Percentiles rank a stretch among this genome's conserved stretches.
phyloP scores from a whole-genome alignment of 2,329 filamentous ascomycete species.

The Cordyceps cicadae region DNA sequence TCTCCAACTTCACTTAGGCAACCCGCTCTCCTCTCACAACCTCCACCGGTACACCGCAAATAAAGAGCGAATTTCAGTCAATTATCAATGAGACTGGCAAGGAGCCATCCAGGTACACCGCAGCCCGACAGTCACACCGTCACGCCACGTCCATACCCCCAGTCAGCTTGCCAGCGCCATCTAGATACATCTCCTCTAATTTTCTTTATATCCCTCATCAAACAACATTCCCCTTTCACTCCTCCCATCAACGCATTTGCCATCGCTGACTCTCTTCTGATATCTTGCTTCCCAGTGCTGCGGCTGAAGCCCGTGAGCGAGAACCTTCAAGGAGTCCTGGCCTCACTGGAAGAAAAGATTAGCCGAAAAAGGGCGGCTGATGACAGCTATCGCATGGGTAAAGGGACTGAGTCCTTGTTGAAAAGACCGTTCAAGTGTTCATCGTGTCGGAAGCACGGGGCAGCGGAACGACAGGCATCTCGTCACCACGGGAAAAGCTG shows the following conservation, averaged over 20 bases:
- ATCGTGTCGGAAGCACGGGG: neutral
- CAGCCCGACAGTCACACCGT: neutral
- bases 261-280: neutral
- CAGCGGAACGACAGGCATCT: neutral
- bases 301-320: neutral
- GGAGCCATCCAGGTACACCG: neutral
- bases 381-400: neutral
- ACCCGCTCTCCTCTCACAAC: neutral
- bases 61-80: neutral
- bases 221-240: neutral
- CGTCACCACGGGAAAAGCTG: neutral
- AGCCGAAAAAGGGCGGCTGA: neutral
- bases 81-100: neutral
- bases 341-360: neutral
- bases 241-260: neutral
- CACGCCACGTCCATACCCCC: neutral
- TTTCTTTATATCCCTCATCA: neutral
- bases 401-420: slow-evolving; percentile 6
- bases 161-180: neutral
- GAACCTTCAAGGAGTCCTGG: neutral
- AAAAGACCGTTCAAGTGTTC: neutral
- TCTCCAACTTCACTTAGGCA: neutral
- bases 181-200: neutral
- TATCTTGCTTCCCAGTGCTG: neutral
- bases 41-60: too few relatives aligned